Evolutionary conservation across 2,329 filamentous ascomycete genomes (phyloP), one percentile per base, ranked within the genome.

Genomic region (Paecilomyces variotii): DNA sequence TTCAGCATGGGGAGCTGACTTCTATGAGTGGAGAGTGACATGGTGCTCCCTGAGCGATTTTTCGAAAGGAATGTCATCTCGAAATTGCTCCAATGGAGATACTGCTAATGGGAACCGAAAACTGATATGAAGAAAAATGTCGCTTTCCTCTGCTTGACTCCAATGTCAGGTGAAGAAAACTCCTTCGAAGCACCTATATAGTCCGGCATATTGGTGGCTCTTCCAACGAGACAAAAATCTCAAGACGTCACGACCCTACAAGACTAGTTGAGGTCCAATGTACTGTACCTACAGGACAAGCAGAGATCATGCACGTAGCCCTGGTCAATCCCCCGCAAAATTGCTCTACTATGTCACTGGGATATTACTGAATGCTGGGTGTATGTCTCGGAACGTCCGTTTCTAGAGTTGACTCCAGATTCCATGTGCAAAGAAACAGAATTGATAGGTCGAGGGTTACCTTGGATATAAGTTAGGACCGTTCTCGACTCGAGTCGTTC

Each of bases 1-100:
- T 64, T 62, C 30, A 74, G 60, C 72, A 74, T 74, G 3, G 71
- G 71, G 4, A 74, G 64, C 64, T 70, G 67, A 4, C 39, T 24
- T 4, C 7, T 45, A 14, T 19, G 39, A 19, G 39, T 4, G 39
- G n/a, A 45, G n/a, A 45, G 19, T 5, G 35, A n/a, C 35, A 45
- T n/a, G 5, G 35, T 45, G 35, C 35, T 45, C 35, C n/a, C 14
- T 1, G 39, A 45, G 39, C 39, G 39, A 45, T 45, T 10, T 45
- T 45, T 45, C n/a, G 4, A 7, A 45, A 45, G 7, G 39, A 45
- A 45, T 7, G 39, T 19, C 39, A 45, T 45, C 1, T 45, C 19
- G 39, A 19, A 19, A 9, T 10, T 45, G 19, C 19, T 9, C 19
- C 5, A 39, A n/a, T 14, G 19, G 5, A 19, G 30, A 45, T n/a